Percentiles rank a stretch among this genome's conserved stretches.
phyloP scores from a whole-genome alignment of 139 green algal genomes.

The Tetraselmis striata region DNA sequence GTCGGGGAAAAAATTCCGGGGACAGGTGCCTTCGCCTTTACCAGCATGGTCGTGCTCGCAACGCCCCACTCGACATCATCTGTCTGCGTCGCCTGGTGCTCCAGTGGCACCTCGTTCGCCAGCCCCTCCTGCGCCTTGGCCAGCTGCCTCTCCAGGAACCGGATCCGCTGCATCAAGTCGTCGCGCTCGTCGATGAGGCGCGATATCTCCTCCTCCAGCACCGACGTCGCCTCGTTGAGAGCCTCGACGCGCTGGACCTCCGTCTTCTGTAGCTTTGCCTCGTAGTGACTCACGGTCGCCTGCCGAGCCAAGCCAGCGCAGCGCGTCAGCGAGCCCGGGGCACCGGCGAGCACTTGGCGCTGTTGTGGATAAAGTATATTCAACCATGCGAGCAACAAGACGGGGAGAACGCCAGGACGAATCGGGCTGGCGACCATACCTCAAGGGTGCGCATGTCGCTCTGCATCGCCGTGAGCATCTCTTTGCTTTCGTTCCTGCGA shows the following conservation, averaged over 20 bases:
- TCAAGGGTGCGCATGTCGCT: not conserved
- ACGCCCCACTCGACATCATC: not conserved
- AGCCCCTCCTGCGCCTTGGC: slow-evolving; percentile 16
- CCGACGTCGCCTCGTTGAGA: slow-evolving; percentile 12
- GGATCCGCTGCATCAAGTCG: slow-evolving; percentile 34
- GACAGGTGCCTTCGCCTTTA: no score
- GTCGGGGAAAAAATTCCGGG: no score
- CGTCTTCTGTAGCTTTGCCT: slow-evolving; percentile 11
- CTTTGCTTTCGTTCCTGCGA: not conserved
- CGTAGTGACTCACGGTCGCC: slow-evolving; percentile 22
- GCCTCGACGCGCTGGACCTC: slow-evolving; percentile 16
- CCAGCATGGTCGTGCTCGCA: no score
- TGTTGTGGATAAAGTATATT: no score
- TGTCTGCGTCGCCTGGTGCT: not conserved
- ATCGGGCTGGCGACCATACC: no score
- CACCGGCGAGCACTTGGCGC: no score
- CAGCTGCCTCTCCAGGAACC: slow-evolving; percentile 43
- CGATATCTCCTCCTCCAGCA: slow-evolving; percentile 29
- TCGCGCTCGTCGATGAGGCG: slow-evolving; percentile 39
- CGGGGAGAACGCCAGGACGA: no score
- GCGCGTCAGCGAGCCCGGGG: not conserved
- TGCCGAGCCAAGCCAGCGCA: not conserved
- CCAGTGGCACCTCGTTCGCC: not conserved
- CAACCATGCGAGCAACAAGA: no score
- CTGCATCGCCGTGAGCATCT: not conserved